Conservation (phyloP, 2,329 filamentous ascomycete species). For the Myriosclerotinia scirpicola region DNA sequence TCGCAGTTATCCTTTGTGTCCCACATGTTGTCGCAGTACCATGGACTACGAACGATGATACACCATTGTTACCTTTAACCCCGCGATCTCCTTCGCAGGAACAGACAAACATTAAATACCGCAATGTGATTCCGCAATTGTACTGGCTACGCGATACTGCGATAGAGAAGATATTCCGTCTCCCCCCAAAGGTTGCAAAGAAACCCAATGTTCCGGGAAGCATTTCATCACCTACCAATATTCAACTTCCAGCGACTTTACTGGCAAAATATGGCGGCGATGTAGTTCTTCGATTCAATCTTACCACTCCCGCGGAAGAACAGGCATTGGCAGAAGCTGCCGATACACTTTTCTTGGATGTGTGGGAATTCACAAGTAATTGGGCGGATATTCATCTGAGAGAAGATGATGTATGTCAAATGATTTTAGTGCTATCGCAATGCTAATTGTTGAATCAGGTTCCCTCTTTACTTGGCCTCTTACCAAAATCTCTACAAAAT, state of each 20-base stretch:
- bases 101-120: conserved; percentile 22
- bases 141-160: conserved; percentile 52
- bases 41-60: conserved; percentile 26
- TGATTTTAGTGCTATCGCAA: background rate
- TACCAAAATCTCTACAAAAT: conserved; percentile 71
- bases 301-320: conserved; percentile 68
- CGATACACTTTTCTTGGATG: conserved; percentile 76
- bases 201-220: conserved; percentile 26
- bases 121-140: conserved; percentile 48
- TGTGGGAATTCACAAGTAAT: conserved; percentile 81
- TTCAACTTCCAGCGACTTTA: conserved; percentile 40
- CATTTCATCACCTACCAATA: conserved; percentile 31
- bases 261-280: conserved; percentile 67
- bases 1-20: conserved; percentile 25
- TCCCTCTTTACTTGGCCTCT: conserved; percentile 71
- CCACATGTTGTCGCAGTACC: conserved; percentile 31
- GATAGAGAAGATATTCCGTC: conserved; percentile 53
- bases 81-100: conserved; percentile 23
- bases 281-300: conserved; percentile 85
- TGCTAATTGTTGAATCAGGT: conserved; percentile 46
- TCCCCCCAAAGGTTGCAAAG: conserved; percentile 36
- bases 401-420: conserved; percentile 63
- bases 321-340: conserved; percentile 69
- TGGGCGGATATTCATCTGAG: conserved; percentile 84
- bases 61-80: conserved; percentile 24